A percentile compares a stretch with the other conserved stretches of the same genome.
Evolutionary conservation across 345 rosid genomes (phyloP).

Genomic region (Gossypium ekmanianum): DNA sequence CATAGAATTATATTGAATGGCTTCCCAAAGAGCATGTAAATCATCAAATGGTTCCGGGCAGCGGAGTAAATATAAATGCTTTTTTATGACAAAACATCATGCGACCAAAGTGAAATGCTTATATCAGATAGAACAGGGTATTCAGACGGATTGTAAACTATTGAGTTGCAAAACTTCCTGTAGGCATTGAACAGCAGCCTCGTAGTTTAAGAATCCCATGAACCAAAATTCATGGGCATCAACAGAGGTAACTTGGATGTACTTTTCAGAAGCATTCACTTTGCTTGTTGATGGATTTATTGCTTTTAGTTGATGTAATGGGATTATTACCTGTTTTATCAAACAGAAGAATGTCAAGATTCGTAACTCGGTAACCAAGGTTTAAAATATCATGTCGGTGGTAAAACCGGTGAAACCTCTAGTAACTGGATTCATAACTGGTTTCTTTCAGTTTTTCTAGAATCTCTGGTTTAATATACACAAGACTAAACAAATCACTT

Average conservation of each 20-base stretch:
- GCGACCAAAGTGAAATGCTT: neutral
- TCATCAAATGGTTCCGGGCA: slow-evolving; percentile 4
- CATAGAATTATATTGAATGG: neutral
- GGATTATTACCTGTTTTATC: slow-evolving; percentile 56
- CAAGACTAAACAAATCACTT: too few relatives aligned
- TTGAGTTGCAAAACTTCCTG: slow-evolving; percentile 32
- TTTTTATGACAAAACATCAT: slow-evolving; percentile 5
- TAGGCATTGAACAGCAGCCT: slow-evolving; percentile 42
- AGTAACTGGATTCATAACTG: too few relatives aligned
- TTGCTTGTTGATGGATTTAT: slow-evolving; percentile 54
- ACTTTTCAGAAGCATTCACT: slow-evolving; percentile 51
- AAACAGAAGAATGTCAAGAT: slow-evolving; percentile 15
- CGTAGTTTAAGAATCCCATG: slow-evolving; percentile 60
- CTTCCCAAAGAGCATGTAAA: slow-evolving; percentile 6
- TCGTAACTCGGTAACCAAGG: neutral
- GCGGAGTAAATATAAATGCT: neutral
- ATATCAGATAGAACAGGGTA: slow-evolving; percentile 8
- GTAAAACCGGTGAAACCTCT: neutral
- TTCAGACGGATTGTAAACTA: slow-evolving; percentile 35
- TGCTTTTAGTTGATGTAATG: slow-evolving; percentile 52
- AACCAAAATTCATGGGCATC: slow-evolving; percentile 68
- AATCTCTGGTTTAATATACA: too few relatives aligned
- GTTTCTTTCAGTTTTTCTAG: too few relatives aligned
- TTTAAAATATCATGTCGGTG: neutral
- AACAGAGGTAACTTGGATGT: slow-evolving; percentile 53